These are phyloP conservation scores for Ceratobasidium papillatum DNA, from an alignment of 1,284 basidiomycete species.

Conservation along the genomic window DNA sequence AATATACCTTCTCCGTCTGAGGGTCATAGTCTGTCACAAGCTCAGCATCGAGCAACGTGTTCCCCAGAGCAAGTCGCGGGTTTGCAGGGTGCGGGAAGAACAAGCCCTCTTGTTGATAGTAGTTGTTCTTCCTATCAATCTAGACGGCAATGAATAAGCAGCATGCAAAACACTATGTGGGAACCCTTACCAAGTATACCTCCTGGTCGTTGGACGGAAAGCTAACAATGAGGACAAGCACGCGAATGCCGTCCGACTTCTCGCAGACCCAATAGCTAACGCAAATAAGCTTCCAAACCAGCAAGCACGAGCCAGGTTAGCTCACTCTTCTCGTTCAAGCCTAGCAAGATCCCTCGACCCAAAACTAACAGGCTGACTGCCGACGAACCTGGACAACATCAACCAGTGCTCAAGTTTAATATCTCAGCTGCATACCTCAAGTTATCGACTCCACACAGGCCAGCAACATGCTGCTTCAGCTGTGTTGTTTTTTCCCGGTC, in stretches of 20 bases:
- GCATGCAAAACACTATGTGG: background rate
- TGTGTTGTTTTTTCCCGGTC: slow-evolving; percentile 65
- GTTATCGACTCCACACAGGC: slow-evolving; percentile 69
- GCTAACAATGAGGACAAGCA: slow-evolving; percentile 86
- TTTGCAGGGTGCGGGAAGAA: slow-evolving; percentile 89
- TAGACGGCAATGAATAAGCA: slow-evolving; percentile 53
- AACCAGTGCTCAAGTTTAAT: background rate
- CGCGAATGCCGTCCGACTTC: slow-evolving; percentile 97
- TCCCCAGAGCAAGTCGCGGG: slow-evolving; percentile 68
- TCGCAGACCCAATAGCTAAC: slow-evolving; percentile 98
- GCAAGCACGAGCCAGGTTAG: slow-evolving; percentile 21
- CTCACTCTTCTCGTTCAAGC: slow-evolving; percentile 86
- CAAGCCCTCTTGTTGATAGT: slow-evolving; percentile 76
- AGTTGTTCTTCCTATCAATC: slow-evolving; percentile 96
- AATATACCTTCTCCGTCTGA: slow-evolving; percentile 67
- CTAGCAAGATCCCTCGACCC: slow-evolving; percentile 70
- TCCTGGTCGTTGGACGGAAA: slow-evolving; percentile 73
- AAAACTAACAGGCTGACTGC: slow-evolving; percentile 94
- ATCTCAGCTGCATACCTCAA: slow-evolving; percentile 57
- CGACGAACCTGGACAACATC: slow-evolving; percentile 76
- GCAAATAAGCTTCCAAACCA: slow-evolving; percentile 25
- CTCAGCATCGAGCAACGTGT: slow-evolving; percentile 93
- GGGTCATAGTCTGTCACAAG: slow-evolving; percentile 92
- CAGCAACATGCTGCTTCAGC: slow-evolving; percentile 68
- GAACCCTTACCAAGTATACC: slow-evolving; percentile 76